Evolutionary conservation across 306 rosid genomes (phyloP).

Genomic region (Lathyrus aphaca): DNA sequence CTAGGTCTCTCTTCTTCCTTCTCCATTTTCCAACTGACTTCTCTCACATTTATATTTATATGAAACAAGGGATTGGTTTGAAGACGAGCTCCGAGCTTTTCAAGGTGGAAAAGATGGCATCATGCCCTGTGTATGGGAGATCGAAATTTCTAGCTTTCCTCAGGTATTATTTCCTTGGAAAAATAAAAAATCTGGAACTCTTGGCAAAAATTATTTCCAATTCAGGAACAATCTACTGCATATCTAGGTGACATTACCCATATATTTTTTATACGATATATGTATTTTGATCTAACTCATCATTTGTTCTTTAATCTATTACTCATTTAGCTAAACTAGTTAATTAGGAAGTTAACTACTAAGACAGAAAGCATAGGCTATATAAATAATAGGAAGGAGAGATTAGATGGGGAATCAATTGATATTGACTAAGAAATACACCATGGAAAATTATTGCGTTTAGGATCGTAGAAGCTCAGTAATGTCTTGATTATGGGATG

Average conservation of each 20-base stretch:
- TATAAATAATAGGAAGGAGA: background rate
- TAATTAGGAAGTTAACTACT: background rate
- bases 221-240: conserved; percentile 20
- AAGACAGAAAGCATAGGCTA: background rate
- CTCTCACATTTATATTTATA: conserved; percentile 29
- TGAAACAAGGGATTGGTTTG: conserved; percentile 88
- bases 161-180: conserved; percentile 57
- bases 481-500: background rate
- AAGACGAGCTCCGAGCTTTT: conserved; percentile 97
- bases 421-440: background rate
- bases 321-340: background rate
- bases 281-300: conserved; percentile 17
- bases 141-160: conserved; percentile 83
- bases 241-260: background rate
- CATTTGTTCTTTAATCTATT: conserved; percentile 6
- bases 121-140: conserved; percentile 89
- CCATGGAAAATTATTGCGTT: background rate
- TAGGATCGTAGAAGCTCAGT: background rate
- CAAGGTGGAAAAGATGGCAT: conserved; percentile 96
- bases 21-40: conserved; percentile 31
- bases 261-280: background rate
- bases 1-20: conserved; percentile 17
- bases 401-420: background rate
- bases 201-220: background rate
- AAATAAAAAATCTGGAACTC: conserved; percentile 19